phyloP scores from a whole-genome alignment of 73 alveolate genomes.

The Paramecium octaurelia region DNA sequence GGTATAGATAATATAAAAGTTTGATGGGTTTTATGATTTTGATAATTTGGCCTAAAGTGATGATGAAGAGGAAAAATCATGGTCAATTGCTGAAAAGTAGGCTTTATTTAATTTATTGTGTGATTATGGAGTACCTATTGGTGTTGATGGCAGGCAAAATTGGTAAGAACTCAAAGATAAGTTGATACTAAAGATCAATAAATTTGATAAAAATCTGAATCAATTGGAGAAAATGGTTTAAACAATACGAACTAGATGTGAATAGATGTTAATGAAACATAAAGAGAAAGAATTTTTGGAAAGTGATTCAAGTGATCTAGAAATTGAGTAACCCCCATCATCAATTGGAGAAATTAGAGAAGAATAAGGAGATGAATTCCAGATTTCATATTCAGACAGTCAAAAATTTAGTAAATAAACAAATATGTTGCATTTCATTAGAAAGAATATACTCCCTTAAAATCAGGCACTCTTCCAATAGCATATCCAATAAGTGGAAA shows the following conservation, averaged over 20 bases:
- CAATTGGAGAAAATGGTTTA: slow-evolving; percentile 62
- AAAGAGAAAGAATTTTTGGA: slow-evolving; percentile 50
- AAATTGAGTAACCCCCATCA: slow-evolving; percentile 34
- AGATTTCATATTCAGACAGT: slow-evolving; percentile 78
- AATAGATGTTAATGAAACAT: slow-evolving; percentile 46
- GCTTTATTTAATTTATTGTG: slow-evolving; percentile 72
- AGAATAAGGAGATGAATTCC: slow-evolving; percentile 85
- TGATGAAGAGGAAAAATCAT: slow-evolving; percentile 83
- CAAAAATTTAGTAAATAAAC: slow-evolving; percentile 73
- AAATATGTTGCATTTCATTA: slow-evolving; percentile 84
- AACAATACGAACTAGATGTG: slow-evolving; percentile 56
- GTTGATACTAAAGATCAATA: slow-evolving; percentile 2
- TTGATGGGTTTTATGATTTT: slow-evolving; percentile 73
- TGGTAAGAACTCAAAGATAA: slow-evolving; percentile 83
- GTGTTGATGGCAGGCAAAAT: slow-evolving; percentile 91
- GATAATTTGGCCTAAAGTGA: slow-evolving; percentile 72
- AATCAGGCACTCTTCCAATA: slow-evolving; percentile 74
- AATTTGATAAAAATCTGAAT: slow-evolving; percentile 52
- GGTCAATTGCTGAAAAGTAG: slow-evolving; percentile 86
- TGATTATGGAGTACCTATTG: slow-evolving; percentile 92
- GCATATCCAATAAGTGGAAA: slow-evolving; percentile 46
- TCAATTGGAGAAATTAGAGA: slow-evolving; percentile 55
- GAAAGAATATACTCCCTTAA: slow-evolving; percentile 82
- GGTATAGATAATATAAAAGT: slow-evolving; percentile 82
- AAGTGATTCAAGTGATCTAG: slow-evolving; percentile 35